These are phyloP conservation scores for Candida incommunis DNA, from an alignment of 805 yeast species.

Conservation along the genomic window DNA sequence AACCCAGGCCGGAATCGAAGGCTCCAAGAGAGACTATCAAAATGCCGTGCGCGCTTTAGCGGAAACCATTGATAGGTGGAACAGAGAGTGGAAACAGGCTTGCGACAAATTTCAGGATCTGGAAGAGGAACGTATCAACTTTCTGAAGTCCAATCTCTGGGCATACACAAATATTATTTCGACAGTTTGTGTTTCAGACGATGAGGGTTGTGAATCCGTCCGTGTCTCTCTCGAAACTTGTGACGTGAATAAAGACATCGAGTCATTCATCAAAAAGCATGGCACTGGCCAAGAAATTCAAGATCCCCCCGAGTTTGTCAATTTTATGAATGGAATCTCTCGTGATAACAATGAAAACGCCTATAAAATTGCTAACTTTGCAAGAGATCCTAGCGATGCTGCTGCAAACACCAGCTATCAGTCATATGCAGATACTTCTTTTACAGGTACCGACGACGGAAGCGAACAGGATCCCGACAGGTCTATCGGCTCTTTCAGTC, in stretches of 20 bases:
- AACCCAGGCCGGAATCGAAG: conserved; percentile 28
- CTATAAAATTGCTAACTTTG: conserved; percentile 23
- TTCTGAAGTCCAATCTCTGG: conserved; percentile 60
- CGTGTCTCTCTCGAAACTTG: conserved; percentile 56
- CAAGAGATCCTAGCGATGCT: conserved; percentile 12
- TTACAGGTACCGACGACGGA: not conserved
- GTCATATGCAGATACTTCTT: not conserved
- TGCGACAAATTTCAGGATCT: conserved; percentile 49
- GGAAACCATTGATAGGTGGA: conserved; percentile 48
- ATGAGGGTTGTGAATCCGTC: conserved; percentile 59
- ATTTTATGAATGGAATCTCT: conserved; percentile 34
- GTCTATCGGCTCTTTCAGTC: not conserved
- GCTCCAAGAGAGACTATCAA: conserved; percentile 43
- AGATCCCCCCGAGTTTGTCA: conserved; percentile 48
- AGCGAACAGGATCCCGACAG: not conserved
- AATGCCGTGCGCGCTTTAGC: conserved; percentile 36
- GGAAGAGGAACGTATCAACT: conserved; percentile 61
- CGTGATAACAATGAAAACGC: conserved; percentile 17
- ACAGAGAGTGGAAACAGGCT: conserved; percentile 54
- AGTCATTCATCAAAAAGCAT: conserved; percentile 34
- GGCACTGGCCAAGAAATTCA: conserved; percentile 55
- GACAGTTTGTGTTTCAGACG: conserved; percentile 63
- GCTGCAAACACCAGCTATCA: conserved; percentile 3
- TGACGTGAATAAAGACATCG: conserved; percentile 45
- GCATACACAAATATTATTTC: conserved; percentile 64